These are phyloP conservation scores for Spergularia azorica DNA, from an alignment of 179 eudicot genomes.

Conservation along the genomic window DNA sequence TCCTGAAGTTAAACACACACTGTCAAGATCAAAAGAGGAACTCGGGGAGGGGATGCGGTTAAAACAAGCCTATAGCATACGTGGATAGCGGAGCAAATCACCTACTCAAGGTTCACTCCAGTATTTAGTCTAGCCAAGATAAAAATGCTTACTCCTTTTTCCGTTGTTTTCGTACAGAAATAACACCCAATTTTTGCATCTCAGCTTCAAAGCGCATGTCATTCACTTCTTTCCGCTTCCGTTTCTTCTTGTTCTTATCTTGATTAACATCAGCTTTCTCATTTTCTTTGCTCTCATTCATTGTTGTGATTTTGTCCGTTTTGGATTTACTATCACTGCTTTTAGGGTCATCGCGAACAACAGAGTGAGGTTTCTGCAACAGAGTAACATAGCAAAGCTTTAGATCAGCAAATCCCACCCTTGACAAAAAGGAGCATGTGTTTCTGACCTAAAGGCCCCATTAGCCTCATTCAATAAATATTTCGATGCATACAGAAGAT, in stretches of 20 bases:
- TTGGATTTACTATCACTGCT: conserved; percentile 27
- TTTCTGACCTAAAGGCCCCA: no score
- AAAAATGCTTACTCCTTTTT: conserved; percentile 67
- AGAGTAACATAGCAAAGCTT: neutral
- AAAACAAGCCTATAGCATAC: no score
- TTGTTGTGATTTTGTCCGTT: conserved; percentile 21
- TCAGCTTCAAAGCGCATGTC: conserved; percentile 74
- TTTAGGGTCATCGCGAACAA: conserved; percentile 30
- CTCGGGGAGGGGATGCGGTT: no score
- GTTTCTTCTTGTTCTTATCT: conserved; percentile 59
- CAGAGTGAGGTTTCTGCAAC: conserved; percentile 47
- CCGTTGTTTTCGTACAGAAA: conserved; percentile 57
- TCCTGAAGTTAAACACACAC: no score
- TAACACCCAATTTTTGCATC: conserved; percentile 47
- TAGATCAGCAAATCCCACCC: conserved; percentile 2
- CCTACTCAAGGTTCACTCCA: neutral
- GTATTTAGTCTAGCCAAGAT: neutral
- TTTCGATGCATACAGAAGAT: neutral
- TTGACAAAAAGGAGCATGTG: neutral
- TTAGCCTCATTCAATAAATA: no score
- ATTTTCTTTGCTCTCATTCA: conserved; percentile 31
- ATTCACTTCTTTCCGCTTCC: conserved; percentile 54
- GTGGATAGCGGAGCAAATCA: neutral
- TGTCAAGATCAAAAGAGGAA: neutral
- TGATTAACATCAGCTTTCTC: conserved; percentile 28